Base-by-base conservation (phyloP, 805 yeast genomes). In the Allodekkera sacchari region DNA sequence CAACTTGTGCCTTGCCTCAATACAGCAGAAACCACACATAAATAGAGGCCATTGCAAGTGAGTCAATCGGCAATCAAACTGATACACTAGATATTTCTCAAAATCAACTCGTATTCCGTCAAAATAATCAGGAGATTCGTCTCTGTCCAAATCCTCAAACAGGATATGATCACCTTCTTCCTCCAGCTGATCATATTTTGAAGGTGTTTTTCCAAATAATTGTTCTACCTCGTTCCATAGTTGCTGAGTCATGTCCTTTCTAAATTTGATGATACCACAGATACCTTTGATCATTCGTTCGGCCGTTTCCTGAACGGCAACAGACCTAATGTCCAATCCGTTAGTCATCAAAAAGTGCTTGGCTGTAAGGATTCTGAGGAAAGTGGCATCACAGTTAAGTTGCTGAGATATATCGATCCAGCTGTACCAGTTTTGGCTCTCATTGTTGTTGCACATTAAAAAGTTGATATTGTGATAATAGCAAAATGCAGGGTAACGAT, bases 41-140 rank as follows among this genome's bases (percentile, higher is more conserved):
- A 48, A 48, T 20, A 57, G 36, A 3, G 61, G 59, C 61, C 62
- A 57, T 29, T 55, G 62, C 12, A 56, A 42, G 62, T 57, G 56
- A 9, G 52, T 55, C 14, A 56, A 24, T 21, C 63, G 39, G 30
- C 51, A 46, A 37, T 57, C 62, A 19, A 57, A 47, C 31, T 52
- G 54, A 37, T 52, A 51, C 29, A 40, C 41, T 9, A 57, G 25
- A 26, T 44, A 55, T 29, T 44, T 44, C 17, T 50, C 53, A 28
- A 48, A 48, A 14, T 49, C 39, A 8, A 54, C 32, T n/a, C n/a
- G n/a, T n/a, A n/a, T n/a, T n/a, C n/a, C n/a, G n/a, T n/a, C n/a
- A n/a, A n/a, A n/a, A n/a, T n/a, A n/a, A n/a, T n/a, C n/a, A n/a
- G n/a, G n/a, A n/a, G n/a, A 8, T 36, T 24, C 18, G 2, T 27